These are phyloP conservation scores for Arthrobotrys entomopaga DNA, from an alignment of 2,329 filamentous ascomycete species.

Conservation along the genomic window DNA sequence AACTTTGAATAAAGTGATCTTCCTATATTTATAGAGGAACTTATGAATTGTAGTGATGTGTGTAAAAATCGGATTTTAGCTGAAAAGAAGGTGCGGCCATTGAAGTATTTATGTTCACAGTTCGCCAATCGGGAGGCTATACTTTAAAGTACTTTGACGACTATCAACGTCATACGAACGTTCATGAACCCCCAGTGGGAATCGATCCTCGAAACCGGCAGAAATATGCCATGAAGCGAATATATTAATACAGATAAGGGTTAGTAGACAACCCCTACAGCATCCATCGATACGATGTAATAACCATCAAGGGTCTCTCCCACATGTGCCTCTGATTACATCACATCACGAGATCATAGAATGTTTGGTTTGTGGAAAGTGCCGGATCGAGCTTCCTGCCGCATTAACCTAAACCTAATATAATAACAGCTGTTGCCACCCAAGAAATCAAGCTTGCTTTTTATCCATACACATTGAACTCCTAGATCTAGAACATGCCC, in stretches of 20 bases:
- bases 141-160: neutral
- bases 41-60: too few relatives aligned
- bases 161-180: slow-evolving; percentile 38
- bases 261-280: neutral
- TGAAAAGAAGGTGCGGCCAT: slow-evolving; percentile 34
- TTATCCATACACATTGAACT: slow-evolving; percentile 33
- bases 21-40: too few relatives aligned
- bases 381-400: slow-evolving; percentile 46
- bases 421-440: slow-evolving; percentile 37
- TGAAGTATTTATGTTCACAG: slow-evolving; percentile 48
- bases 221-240: slow-evolving; percentile 14
- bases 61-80: neutral
- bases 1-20: too few relatives aligned
- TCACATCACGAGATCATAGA: slow-evolving; percentile 50
- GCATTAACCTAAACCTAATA: slow-evolving; percentile 24
- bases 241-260: neutral
- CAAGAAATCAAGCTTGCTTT: slow-evolving; percentile 48
- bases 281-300: too few relatives aligned
- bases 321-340: slow-evolving; percentile 40
- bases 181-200: neutral
- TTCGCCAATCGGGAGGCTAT: neutral
- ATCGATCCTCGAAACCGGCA: slow-evolving; percentile 4
- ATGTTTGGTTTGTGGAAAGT: slow-evolving; percentile 32
- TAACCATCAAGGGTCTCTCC: neutral
- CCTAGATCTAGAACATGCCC: slow-evolving; percentile 41